Evolutionary conservation across 495 filamentous ascomycete species (phyloP).

Genomic region (Penicillium canescens): DNA sequence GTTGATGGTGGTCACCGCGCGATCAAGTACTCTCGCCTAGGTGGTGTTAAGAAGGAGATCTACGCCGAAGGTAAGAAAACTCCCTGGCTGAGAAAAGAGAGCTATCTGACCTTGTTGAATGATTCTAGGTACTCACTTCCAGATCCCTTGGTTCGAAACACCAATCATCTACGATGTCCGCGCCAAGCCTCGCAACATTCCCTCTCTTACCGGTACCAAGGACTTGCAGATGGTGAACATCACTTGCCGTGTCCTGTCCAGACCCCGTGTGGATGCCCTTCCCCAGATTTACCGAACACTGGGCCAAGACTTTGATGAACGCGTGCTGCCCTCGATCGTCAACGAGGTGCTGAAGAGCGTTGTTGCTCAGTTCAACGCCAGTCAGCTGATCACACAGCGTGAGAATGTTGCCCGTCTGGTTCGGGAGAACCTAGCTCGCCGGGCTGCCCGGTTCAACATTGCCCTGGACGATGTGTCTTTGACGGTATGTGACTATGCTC

Average conservation of each 20-base stretch:
- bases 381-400: slow-evolving; percentile 96
- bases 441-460: slow-evolving; percentile 96
- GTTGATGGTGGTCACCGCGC: slow-evolving; percentile 98
- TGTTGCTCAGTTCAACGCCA: slow-evolving; percentile 98
- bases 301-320: slow-evolving; percentile 94
- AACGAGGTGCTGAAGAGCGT: slow-evolving; percentile 99
- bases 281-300: slow-evolving; percentile 97
- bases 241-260: slow-evolving; percentile 97
- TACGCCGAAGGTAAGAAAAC: slow-evolving; percentile 79
- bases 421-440: slow-evolving; percentile 84
- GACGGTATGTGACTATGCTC: slow-evolving; percentile 63
- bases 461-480: slow-evolving; percentile 95
- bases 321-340: slow-evolving; percentile 94
- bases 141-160: slow-evolving; percentile 95
- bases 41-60: slow-evolving; percentile 95
- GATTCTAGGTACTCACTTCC: slow-evolving; percentile 79
- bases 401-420: slow-evolving; percentile 93
- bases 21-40: slow-evolving; percentile 95
- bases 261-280: slow-evolving; percentile 82
- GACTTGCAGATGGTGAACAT: slow-evolving; percentile 99
- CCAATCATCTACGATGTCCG: slow-evolving; percentile 96
- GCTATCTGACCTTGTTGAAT: slow-evolving; percentile 18
- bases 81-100: neutral
- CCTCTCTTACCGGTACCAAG: slow-evolving; percentile 97
- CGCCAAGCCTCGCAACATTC: slow-evolving; percentile 93